Evolutionary conservation across 208 protist species (phyloP).

Genomic region (Balamuthia mandrillaris): DNA sequence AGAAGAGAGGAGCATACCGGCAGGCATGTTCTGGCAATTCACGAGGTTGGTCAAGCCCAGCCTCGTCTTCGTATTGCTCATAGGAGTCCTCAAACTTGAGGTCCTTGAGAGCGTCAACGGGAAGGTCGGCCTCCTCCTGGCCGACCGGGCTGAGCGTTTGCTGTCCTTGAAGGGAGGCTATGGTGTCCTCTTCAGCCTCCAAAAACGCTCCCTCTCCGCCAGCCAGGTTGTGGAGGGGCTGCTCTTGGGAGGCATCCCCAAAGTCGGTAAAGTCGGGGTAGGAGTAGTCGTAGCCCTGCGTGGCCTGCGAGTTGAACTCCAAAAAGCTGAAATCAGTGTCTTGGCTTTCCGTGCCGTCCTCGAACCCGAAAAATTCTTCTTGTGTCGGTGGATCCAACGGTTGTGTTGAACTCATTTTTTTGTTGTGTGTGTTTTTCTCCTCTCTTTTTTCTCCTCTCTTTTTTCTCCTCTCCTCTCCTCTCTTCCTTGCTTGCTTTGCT

Average conservation of each 20-base stretch:
- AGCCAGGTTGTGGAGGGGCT: neutral
- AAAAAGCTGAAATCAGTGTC: conserved; percentile 16
- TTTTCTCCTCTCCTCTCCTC: neutral
- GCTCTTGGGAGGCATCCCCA: neutral
- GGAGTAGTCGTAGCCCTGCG: neutral
- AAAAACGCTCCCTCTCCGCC: too few relatives aligned
- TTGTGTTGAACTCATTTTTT: neutral
- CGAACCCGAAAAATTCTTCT: neutral
- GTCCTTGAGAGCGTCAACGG: neutral
- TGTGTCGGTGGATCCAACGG: neutral
- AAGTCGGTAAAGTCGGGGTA: neutral
- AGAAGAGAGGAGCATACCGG: neutral
- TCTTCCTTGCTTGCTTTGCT: neutral
- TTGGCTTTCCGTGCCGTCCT: neutral
- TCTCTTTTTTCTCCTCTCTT: neutral
- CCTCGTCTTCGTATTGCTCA: neutral
- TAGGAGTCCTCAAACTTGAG: neutral
- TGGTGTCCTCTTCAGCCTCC: too few relatives aligned
- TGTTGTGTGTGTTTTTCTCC: neutral
- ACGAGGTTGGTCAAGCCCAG: neutral
- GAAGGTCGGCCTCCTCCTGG: neutral
- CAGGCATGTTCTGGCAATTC: neutral
- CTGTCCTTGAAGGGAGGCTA: too few relatives aligned
- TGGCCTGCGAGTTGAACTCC: neutral
- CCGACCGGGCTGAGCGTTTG: neutral